Evolutionary conservation across 805 yeast species (phyloP), one percentile per base, ranked within the genome.

Genomic region (Kluyveromyces dobzhanskii): DNA sequence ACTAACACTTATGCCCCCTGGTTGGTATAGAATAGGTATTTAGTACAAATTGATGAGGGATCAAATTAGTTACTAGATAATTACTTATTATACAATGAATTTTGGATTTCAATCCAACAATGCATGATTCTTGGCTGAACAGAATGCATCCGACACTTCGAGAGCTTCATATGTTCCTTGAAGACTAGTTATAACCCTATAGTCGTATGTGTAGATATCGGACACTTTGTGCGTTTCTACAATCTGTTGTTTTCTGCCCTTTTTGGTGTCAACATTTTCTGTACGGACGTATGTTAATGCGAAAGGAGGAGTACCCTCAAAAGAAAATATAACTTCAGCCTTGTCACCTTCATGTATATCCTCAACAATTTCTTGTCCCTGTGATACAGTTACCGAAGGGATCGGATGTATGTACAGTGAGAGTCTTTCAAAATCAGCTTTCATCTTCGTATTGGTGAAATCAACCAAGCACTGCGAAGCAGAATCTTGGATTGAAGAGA

Each of bases 161-260:
- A 86, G 73, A 4, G 97, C 97, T 60, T 88, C 95, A 55, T 92
- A 92, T 3, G 85, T 81, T 33, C 99, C 99, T 58, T 88, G 96
- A 47, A 85, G 64, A 48, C 85, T 82, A 2, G 95, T 90, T 53
- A 71, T 65, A 6, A 85, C 80, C 39, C 77, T 71, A 56, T 85
- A 78, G 50, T 79, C 84, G 52, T 77, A 65, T 2, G 74, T 80
- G 62, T 74, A 65, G 32, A 92, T 85, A 46, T 81, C 80, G 17
- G 69, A 54, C 19, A 76, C 78, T 30, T 65, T 65, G 39, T 65
- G 69, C 1, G 77, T 71, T 39, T 81, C 85, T 27, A 85, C 73
- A 11, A 79, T 76, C 45, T 77, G 69, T 59, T 51, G 73, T 63
- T 51, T 77, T 73, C 63, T 66, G 11, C 67, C 69, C 28, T 61